Evolutionary conservation across 371 early-diverging fungal species (phyloP).

Genomic region (Astathelohania contejeani): DNA sequence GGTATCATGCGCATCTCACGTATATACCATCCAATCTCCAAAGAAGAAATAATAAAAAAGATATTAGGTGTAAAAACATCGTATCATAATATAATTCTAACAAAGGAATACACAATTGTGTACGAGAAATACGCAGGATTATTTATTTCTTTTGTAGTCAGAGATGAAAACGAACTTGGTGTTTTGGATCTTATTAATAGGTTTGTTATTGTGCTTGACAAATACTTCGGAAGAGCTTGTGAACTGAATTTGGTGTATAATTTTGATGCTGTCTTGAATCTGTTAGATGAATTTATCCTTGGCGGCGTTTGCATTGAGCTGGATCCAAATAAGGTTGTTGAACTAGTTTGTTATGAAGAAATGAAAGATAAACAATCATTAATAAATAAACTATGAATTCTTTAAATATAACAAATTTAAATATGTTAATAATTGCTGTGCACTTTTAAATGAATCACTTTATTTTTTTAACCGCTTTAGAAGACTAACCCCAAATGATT

Average conservation of each 20-base stretch:
- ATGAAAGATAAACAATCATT: too few relatives aligned
- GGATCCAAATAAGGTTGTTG: too few relatives aligned
- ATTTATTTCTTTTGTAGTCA: conserved; percentile 20
- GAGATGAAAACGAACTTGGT: conserved; percentile 38
- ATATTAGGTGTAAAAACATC: not conserved
- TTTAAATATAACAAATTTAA: too few relatives aligned
- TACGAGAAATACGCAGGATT: conserved; percentile 11
- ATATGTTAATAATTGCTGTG: too few relatives aligned
- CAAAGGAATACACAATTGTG: conserved; percentile 5
- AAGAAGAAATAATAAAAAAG: not conserved
- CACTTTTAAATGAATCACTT: too few relatives aligned
- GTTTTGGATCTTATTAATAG: conserved; percentile 21
- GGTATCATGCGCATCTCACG: too few relatives aligned
- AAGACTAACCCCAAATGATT: too few relatives aligned
- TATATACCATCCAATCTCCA: too few relatives aligned
- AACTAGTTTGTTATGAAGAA: too few relatives aligned
- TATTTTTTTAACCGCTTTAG: too few relatives aligned
- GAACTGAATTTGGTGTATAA: conserved; percentile 27
- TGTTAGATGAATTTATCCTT: conserved; percentile 29
- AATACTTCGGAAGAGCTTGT: conserved; percentile 7
- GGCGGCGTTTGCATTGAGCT: conserved; percentile 10
- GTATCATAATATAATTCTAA: not conserved
- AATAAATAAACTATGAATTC: too few relatives aligned
- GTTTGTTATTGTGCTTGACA: conserved; percentile 11
- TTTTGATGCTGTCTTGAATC: conserved; percentile 19